Percentiles rank a stretch among this genome's conserved stretches.
phyloP scores from a whole-genome alignment of 371 early-diverging fungal genomes.

The Haplosporangium sp. region DNA sequence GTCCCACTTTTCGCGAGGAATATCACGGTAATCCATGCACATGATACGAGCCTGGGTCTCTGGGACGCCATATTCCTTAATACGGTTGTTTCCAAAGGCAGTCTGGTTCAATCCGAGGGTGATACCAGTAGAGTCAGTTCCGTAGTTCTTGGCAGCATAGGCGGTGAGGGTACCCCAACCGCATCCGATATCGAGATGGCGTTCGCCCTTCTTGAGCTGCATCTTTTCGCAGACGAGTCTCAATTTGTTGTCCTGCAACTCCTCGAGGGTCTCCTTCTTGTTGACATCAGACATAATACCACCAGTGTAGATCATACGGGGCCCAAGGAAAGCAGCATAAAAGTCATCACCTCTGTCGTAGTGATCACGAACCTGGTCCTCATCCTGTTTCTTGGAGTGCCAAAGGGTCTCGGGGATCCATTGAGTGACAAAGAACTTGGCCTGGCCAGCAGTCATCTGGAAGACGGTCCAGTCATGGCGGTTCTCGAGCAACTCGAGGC shows the following conservation, averaged over 20 bases:
- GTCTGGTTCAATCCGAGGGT: constrained; percentile 94
- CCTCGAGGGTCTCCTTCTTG: constrained; percentile 88
- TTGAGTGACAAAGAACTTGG: constrained; percentile 92
- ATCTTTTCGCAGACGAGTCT: constrained; percentile 89
- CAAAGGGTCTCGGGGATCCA: constrained; percentile 96
- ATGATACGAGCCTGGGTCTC: constrained; percentile 79
- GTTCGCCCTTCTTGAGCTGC: constrained; percentile 89
- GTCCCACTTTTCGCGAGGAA: constrained; percentile 90
- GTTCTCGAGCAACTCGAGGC: constrained; percentile 88
- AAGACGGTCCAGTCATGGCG: constrained; percentile 96
- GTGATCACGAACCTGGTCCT: constrained; percentile 96
- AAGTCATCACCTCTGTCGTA: constrained; percentile 98
- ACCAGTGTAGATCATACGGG: constrained; percentile 95
- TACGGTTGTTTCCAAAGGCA: constrained; percentile 87
- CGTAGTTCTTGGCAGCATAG: constrained; percentile 91
- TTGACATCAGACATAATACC: constrained; percentile 86
- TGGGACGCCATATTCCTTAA: constrained; percentile 85
- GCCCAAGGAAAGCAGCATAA: constrained; percentile 94
- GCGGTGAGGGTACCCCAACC: constrained; percentile 97
- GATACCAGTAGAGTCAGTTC: constrained; percentile 92
- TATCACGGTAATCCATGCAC: constrained; percentile 97
- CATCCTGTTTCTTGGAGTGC: constrained; percentile 97
- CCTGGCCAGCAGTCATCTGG: constrained; percentile 85
- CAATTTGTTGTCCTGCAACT: constrained; percentile 96
- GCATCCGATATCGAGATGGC: constrained; percentile 96